phyloP scores from a whole-genome alignment of 257 asterid species.

The Cynanchum wilfordii region DNA sequence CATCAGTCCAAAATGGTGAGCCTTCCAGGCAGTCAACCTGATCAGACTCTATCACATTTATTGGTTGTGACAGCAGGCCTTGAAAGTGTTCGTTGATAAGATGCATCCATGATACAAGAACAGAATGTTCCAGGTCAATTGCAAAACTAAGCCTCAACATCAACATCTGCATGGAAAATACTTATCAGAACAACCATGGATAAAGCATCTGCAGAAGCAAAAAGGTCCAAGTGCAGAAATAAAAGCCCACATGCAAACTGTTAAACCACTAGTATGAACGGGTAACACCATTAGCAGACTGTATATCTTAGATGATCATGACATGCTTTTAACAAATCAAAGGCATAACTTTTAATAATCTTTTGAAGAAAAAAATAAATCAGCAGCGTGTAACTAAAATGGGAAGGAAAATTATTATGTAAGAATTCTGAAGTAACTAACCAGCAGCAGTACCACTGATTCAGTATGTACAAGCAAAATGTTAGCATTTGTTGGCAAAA shows the following conservation, averaged over 20 bases:
- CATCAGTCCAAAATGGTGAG: slow-evolving; percentile 62
- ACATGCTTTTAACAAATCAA: not conserved
- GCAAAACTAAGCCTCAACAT: slow-evolving; percentile 58
- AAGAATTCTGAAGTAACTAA: not conserved
- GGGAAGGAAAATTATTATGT: slow-evolving; percentile 5
- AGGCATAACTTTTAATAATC: not conserved
- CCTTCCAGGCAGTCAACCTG: slow-evolving; percentile 51
- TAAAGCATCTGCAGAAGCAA: not conserved
- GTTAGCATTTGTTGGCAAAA: not conserved
- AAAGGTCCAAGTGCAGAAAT: not conserved
- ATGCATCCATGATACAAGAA: slow-evolving; percentile 50
- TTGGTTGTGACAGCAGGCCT: slow-evolving; percentile 51
- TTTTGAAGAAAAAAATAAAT: not conserved
- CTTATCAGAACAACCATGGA: slow-evolving; percentile 16
- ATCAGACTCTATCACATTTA: slow-evolving; percentile 33
- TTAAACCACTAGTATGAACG: not conserved
- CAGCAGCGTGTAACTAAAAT: not conserved
- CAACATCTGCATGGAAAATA: slow-evolving; percentile 49
- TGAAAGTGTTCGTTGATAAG: slow-evolving; percentile 59
- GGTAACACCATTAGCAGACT: not conserved
- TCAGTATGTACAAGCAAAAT: not conserved
- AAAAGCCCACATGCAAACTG: not conserved
- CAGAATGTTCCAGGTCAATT: slow-evolving; percentile 34
- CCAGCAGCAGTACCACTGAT: not conserved
- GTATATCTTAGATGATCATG: not conserved